Conservation (phyloP, 1,284 basidiomycete genomes). For the Leccinum solheimii region DNA sequence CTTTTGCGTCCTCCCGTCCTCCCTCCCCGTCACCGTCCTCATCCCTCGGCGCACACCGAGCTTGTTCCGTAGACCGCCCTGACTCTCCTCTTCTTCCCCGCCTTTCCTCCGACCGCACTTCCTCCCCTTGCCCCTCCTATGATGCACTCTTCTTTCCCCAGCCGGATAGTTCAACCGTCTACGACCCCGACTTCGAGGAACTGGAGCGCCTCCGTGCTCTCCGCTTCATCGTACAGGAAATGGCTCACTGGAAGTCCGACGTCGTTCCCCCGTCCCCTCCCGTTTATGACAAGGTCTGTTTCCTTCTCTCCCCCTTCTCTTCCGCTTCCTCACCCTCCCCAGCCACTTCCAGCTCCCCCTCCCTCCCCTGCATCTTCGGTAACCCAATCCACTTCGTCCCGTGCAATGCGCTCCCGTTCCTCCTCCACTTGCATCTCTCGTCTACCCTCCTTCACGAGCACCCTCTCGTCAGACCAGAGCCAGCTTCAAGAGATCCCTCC, state of each 20-base stretch:
- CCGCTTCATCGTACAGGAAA: slow-evolving; percentile 36
- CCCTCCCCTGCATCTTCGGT: slow-evolving; percentile 33
- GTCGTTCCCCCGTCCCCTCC: neutral
- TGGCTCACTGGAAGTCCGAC: slow-evolving; percentile 29
- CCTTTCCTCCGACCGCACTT: slow-evolving; percentile 22
- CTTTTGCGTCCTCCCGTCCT: slow-evolving; percentile 16
- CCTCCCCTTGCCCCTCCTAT: slow-evolving; percentile 33
- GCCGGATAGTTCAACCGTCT: neutral
- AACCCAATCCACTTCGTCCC: slow-evolving; percentile 31
- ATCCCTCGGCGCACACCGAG: slow-evolving; percentile 31
- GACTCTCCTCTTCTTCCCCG: slow-evolving; percentile 35
- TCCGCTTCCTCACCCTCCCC: neutral
- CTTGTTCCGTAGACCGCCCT: slow-evolving; percentile 25
- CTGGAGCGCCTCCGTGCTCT: slow-evolving; percentile 32
- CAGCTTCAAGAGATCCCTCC: slow-evolving; percentile 29
- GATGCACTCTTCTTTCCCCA: slow-evolving; percentile 33
- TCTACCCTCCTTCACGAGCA: slow-evolving; percentile 35
- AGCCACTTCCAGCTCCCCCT: slow-evolving; percentile 31
- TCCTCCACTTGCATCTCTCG: slow-evolving; percentile 35
- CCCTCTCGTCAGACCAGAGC: slow-evolving; percentile 37
- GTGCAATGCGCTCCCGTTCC: slow-evolving; percentile 32
- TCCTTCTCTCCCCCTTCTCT: neutral
- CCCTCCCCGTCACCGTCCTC: slow-evolving; percentile 35
- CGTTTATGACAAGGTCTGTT: slow-evolving; percentile 26
- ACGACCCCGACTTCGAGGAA: slow-evolving; percentile 27